These are phyloP conservation scores for Parafenestella ontariensis DNA, from an alignment of 2,329 filamentous ascomycete genomes.

Conservation along the genomic window DNA sequence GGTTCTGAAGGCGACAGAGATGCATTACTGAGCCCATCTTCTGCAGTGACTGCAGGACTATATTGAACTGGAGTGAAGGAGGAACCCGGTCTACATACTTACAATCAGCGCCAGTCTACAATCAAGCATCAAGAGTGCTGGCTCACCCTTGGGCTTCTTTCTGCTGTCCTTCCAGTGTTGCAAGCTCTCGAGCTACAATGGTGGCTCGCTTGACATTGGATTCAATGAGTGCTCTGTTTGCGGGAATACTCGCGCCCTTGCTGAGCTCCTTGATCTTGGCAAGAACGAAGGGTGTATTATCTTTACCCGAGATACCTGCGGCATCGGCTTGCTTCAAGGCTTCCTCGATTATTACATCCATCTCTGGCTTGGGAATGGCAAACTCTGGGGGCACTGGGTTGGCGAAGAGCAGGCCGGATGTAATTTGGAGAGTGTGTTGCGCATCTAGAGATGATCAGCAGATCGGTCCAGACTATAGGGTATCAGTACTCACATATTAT, in stretches of 20 bases:
- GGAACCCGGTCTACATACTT: conserved; percentile 43
- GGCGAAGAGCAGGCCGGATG: conserved; percentile 84
- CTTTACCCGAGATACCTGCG: conserved; percentile 67
- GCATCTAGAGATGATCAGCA: conserved; percentile 60
- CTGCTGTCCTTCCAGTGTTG: conserved; percentile 58
- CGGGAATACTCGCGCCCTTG: conserved; percentile 71
- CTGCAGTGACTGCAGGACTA: conserved; percentile 16
- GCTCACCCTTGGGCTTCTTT: conserved; percentile 47
- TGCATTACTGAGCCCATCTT: conserved; percentile 20
- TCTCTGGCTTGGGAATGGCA: conserved; percentile 68
- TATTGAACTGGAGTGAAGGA: conserved; percentile 32
- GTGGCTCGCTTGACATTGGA: conserved; percentile 71
- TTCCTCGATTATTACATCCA: conserved; percentile 50
- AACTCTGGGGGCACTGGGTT: conserved; percentile 80
- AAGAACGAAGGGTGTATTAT: conserved; percentile 86
- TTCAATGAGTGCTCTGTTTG: conserved; percentile 75
- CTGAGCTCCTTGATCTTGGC: conserved; percentile 80
- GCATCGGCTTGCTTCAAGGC: conserved; percentile 48
- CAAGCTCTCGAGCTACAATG: conserved; percentile 68
- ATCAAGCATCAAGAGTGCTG: conserved; percentile 37
- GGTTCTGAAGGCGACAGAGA: conserved; percentile 16
- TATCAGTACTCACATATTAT: conserved; percentile 69
- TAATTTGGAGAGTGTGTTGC: conserved; percentile 73
- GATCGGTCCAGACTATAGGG: not conserved
- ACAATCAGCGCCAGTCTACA: conserved; percentile 47